phyloP scores from a whole-genome alignment of 2,329 filamentous ascomycete species.

The Dactylellina parvicollis region DNA sequence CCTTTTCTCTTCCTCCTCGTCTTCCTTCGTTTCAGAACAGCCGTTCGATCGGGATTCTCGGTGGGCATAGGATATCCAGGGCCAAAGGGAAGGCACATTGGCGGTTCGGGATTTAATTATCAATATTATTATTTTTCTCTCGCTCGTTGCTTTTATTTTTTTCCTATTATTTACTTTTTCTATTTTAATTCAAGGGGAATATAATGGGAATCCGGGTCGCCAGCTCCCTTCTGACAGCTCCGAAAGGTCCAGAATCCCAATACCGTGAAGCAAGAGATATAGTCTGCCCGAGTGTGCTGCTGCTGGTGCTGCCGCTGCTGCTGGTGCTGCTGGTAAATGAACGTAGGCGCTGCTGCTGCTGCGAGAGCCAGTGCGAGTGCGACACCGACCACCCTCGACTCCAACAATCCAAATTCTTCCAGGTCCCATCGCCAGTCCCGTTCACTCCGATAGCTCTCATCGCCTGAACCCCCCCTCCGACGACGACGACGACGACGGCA shows the following conservation, averaged over 20 bases:
- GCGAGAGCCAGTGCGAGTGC: conserved; percentile 49
- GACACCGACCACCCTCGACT: conserved; percentile 27
- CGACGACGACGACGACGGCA: conserved; percentile 19
- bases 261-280: too few relatives aligned
- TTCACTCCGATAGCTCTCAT: conserved; percentile 6
- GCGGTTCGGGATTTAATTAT: neutral
- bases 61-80: conserved; percentile 41
- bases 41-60: conserved; percentile 20
- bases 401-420: too few relatives aligned
- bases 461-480: neutral
- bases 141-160: neutral
- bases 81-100: conserved; percentile 32
- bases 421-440: too few relatives aligned
- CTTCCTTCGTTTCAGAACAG: conserved; percentile 50
- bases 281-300: too few relatives aligned
- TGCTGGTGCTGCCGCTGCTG: conserved; percentile 17
- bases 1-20: conserved; percentile 22
- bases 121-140: conserved; percentile 6
- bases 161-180: conserved; percentile 16
- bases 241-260: conserved; percentile 16
- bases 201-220: conserved; percentile 47
- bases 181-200: conserved; percentile 23
- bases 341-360: conserved; percentile 52
- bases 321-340: conserved; percentile 8
- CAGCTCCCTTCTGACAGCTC: conserved; percentile 27